phyloP scores from a whole-genome alignment of 148 eudicot species.

The Bassia scoparia region DNA sequence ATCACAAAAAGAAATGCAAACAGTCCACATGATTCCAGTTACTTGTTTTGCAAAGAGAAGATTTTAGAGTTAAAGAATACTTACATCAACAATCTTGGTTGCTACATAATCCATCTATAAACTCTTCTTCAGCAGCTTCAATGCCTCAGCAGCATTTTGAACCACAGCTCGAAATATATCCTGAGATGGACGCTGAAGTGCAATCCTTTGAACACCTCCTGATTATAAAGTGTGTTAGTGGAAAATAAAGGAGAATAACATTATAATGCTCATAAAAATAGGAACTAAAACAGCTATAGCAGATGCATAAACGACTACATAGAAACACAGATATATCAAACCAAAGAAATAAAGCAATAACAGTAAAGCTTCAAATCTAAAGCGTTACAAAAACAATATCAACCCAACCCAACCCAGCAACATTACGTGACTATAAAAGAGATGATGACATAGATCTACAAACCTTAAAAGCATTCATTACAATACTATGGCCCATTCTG shows the following conservation, averaged over 20 bases:
- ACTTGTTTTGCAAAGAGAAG: background rate
- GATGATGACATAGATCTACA: background rate
- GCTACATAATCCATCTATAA: slow-evolving; percentile 22
- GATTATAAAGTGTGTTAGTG: slow-evolving; percentile 19
- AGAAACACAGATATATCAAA: background rate
- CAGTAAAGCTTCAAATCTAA: too few relatives aligned
- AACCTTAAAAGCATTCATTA: background rate
- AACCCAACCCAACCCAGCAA: background rate
- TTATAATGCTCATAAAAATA: background rate
- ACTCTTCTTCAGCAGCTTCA: slow-evolving; percentile 6
- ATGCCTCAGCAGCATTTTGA: slow-evolving; percentile 27
- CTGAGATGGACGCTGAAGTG: slow-evolving; percentile 16
- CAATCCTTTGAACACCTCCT: slow-evolving; percentile 23
- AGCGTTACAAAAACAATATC: background rate
- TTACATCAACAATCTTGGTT: slow-evolving; percentile 30
- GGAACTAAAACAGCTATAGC: background rate
- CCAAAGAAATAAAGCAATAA: background rate
- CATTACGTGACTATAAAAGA: background rate
- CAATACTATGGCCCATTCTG: background rate
- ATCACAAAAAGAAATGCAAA: background rate
- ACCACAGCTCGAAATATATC: slow-evolving; percentile 30
- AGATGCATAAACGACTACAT: background rate
- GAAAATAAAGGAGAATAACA: background rate
- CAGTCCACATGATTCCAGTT: background rate
- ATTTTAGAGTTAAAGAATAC: background rate